Percentiles rank a stretch among this genome's conserved stretches.
Conservation (phyloP, 345 rosid genomes). For the Fremontodendron californicum region DNA sequence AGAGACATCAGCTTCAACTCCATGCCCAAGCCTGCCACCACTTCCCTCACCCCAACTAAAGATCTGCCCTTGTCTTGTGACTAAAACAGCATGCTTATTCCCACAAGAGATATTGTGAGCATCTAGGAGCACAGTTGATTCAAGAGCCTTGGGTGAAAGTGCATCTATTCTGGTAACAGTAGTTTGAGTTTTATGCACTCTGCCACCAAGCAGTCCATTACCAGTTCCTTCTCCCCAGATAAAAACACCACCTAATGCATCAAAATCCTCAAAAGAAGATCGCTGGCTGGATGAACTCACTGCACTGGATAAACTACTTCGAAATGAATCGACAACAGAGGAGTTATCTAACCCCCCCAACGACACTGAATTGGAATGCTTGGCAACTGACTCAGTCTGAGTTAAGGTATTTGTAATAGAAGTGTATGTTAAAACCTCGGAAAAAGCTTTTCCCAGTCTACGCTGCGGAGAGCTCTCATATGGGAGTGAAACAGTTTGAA, state of each 20-base stretch:
- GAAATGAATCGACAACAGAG: slow-evolving; percentile 11
- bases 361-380: slow-evolving; percentile 24
- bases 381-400: slow-evolving; percentile 35
- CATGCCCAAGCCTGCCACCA: not conserved
- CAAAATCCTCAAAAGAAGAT: not conserved
- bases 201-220: not conserved
- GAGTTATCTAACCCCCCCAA: slow-evolving; percentile 37
- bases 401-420: slow-evolving; percentile 40
- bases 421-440: slow-evolving; percentile 52
- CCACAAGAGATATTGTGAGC: slow-evolving; percentile 9
- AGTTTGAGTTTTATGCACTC: not conserved
- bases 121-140: slow-evolving; percentile 1
- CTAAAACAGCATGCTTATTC: slow-evolving; percentile 8
- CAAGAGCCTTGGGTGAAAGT: slow-evolving; percentile 4
- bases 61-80: slow-evolving; percentile 18
- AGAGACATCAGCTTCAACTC: slow-evolving; percentile 40
- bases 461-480: slow-evolving; percentile 26
- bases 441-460: slow-evolving; percentile 50
- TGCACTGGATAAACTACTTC: not conserved
- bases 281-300: not conserved
- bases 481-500: slow-evolving; percentile 23
- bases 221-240: slow-evolving; percentile 7
- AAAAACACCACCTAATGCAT: slow-evolving; percentile 3
- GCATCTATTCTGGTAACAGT: not conserved
- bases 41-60: slow-evolving; percentile 11